These are phyloP conservation scores for Annona cherimola DNA, from an alignment of 164 flowering plant genomes.

Conservation along the genomic window DNA sequence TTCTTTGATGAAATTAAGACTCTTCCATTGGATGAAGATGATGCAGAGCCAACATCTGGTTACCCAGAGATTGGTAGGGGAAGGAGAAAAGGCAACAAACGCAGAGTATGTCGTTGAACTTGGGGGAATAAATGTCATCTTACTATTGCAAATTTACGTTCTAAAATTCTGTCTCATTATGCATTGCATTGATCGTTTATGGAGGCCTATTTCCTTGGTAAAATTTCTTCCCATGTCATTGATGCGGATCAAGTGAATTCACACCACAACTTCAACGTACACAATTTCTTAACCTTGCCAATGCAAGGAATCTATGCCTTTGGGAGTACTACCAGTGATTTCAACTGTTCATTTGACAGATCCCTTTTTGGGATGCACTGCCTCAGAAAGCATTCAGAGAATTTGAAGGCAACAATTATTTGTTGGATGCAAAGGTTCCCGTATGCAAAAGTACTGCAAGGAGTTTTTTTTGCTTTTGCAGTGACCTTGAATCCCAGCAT, in stretches of 20 bases:
- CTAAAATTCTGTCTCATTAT: not conserved
- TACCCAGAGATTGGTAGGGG: conserved; percentile 21
- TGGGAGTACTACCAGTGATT: not conserved
- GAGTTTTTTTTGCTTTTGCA: too few relatives aligned
- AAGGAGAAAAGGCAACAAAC: conserved; percentile 45
- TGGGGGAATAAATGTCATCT: not conserved
- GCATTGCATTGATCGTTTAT: not conserved
- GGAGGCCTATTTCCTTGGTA: not conserved
- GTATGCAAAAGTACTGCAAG: too few relatives aligned
- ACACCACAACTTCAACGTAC: not conserved
- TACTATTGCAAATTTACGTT: not conserved
- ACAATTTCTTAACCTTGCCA: not conserved
- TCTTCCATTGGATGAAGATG: conserved; percentile 45
- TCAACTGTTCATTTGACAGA: not conserved
- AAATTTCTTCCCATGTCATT: not conserved
- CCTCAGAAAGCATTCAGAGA: not conserved
- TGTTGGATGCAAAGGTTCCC: too few relatives aligned
- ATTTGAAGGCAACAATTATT: not conserved
- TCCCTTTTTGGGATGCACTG: not conserved
- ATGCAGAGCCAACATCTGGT: conserved; percentile 20
- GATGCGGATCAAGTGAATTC: not conserved
- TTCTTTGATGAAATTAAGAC: conserved; percentile 64
- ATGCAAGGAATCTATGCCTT: not conserved
- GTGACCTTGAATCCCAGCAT: too few relatives aligned
- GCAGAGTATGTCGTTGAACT: conserved; percentile 44